Base-by-base conservation (phyloP, 352 stramenopile genomes). In the Thalassiosira mediterranea region DNA sequence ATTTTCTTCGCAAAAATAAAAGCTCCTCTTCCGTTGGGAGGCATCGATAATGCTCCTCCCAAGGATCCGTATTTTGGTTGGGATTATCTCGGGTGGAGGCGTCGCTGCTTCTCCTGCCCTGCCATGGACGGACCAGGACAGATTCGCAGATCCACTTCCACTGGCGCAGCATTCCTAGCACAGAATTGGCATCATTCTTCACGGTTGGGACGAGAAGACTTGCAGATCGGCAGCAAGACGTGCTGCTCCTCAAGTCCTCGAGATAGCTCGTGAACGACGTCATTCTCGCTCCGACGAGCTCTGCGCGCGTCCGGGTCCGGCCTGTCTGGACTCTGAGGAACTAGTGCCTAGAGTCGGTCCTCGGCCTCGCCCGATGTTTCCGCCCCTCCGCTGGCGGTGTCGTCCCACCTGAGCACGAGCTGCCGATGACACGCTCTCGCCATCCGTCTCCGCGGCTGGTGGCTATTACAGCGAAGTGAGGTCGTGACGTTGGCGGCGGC, bases 21-120 rank as follows among this genome's bases (percentile, higher is more conserved):
- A 76, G 28, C 17, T 76, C 67, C n/a, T 76, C 57, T n/a, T 76
- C 67, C 1, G 67, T 54, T 29, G 67, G 67, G 7, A 76, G 47
- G 32, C 48, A 76, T 58, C 49, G 11, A 31, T 46, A 62, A 63
- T 67, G 48, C 21, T n/a, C n/a, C n/a, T n/a, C n/a, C n/a, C n/a
- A n/a, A n/a, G n/a, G n/a, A n/a, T n/a, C n/a, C n/a, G n/a, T n/a
- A n/a, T n/a, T n/a, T n/a, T n/a, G 48, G 28, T 29, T 53, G 46
- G 26, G 17, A 54, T 63, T n/a, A 31, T 40, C 47, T 38, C 26
- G 17, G 26, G 17, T 13, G 26, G 23, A 13, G 15, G 26, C 44
- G 19, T 26, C 11, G 7, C 11, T 57, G 3, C 29, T 37, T 42
- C 8, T 29, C 3, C 17, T 26, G 1, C 37, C 40, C 21, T 13